phyloP scores from a whole-genome alignment of 306 rosid genomes.

The Calophaca sinica region DNA sequence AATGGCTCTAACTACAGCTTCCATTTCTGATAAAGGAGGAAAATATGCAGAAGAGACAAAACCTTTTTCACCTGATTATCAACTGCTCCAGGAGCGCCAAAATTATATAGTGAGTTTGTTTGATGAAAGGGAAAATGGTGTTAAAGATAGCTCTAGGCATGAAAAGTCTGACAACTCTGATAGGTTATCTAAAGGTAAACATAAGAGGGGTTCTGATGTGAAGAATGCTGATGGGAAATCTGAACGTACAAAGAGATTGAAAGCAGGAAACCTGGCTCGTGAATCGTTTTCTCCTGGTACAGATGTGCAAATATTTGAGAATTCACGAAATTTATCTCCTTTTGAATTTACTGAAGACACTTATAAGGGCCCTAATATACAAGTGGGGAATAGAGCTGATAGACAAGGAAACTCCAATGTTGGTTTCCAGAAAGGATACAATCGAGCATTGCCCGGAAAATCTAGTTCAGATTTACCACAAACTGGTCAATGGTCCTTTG shows the following conservation, averaged over 20 bases:
- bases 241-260: slow-evolving; percentile 66
- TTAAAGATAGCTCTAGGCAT: slow-evolving; percentile 59
- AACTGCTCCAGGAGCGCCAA: slow-evolving; percentile 66
- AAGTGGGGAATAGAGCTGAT: slow-evolving; percentile 60
- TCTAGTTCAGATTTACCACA: slow-evolving; percentile 65
- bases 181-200: slow-evolving; percentile 66
- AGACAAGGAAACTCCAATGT: slow-evolving; percentile 61
- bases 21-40: slow-evolving; percentile 48
- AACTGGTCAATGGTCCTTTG: slow-evolving; percentile 64
- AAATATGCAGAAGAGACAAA: slow-evolving; percentile 55
- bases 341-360: slow-evolving; percentile 61
- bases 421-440: slow-evolving; percentile 66
- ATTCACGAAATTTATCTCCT: slow-evolving; percentile 64
- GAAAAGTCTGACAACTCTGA: slow-evolving; percentile 80
- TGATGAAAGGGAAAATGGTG: slow-evolving; percentile 64
- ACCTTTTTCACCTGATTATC: slow-evolving; percentile 58
- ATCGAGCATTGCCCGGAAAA: slow-evolving; percentile 64
- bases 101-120: slow-evolving; percentile 72
- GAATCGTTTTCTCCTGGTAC: slow-evolving; percentile 58
- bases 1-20: slow-evolving; percentile 47
- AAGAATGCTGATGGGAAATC: slow-evolving; percentile 62
- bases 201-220: slow-evolving; percentile 66
- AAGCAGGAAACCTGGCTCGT: slow-evolving; percentile 53
- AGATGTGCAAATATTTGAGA: slow-evolving; percentile 58
- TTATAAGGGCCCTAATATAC: slow-evolving; percentile 55